phyloP scores from a whole-genome alignment of 2,329 filamentous ascomycete species.

The Akanthomyces dipterigenus region DNA sequence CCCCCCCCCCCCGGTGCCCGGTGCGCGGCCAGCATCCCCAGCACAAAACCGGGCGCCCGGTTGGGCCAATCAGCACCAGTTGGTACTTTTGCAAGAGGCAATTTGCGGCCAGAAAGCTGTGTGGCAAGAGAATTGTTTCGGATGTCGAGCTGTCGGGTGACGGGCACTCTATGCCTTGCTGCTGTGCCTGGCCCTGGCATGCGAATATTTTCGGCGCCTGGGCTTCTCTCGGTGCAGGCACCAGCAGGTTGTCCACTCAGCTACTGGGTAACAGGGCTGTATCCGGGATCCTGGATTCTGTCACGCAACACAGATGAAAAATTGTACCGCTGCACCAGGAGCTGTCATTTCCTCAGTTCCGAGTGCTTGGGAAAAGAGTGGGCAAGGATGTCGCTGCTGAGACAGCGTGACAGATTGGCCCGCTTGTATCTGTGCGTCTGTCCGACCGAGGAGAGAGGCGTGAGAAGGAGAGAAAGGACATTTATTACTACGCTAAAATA shows the following conservation, averaged over 20 bases:
- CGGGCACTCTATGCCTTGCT: neutral
- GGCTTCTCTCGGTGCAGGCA: neutral
- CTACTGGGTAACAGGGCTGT: neutral
- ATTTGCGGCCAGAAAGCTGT: neutral
- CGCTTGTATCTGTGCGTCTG: neutral
- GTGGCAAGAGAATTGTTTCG: conserved; percentile 1
- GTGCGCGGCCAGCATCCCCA: neutral
- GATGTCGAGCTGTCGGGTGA: conserved; percentile 4
- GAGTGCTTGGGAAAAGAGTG: neutral
- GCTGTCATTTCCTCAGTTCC: conserved; percentile 10
- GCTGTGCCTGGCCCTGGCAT: neutral
- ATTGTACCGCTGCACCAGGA: neutral
- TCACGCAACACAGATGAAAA: conserved; percentile 9
- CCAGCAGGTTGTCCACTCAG: neutral
- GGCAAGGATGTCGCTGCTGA: neutral
- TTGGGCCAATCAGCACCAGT: neutral
- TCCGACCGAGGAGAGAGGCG: neutral
- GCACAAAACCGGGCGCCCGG: neutral
- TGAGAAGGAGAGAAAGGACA: neutral
- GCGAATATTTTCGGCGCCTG: conserved; percentile 4
- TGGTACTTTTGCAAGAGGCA: neutral
- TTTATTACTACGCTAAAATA: conserved; percentile 2
- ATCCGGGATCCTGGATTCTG: neutral
- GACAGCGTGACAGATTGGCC: conserved; percentile 1
- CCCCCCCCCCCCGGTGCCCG: neutral